Percentiles rank a stretch among this genome's conserved stretches.
Evolutionary conservation across 108 stramenopile genomes (phyloP).

Genomic region (Nitzschia inconspicua): DNA sequence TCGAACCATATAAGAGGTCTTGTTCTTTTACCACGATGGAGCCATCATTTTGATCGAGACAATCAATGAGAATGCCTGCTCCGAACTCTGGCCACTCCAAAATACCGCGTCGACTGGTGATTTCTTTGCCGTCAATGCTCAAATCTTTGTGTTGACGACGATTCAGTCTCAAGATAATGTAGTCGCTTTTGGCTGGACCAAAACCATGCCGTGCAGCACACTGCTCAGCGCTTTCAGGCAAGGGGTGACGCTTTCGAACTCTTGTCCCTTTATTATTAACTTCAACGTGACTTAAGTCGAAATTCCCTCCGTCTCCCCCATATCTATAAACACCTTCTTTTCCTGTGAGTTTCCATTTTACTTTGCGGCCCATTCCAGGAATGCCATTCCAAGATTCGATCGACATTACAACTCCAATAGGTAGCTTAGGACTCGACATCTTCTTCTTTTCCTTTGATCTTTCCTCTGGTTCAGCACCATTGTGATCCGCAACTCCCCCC

Average conservation of each 20-base stretch:
- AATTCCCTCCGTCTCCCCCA: slow-evolving; percentile 87
- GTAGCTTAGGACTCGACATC: slow-evolving; percentile 60
- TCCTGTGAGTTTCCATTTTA: slow-evolving; percentile 81
- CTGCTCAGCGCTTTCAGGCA: slow-evolving; percentile 78
- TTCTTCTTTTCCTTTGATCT: slow-evolving; percentile 56
- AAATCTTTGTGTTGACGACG: neutral
- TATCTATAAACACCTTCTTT: slow-evolving; percentile 79
- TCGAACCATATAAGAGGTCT: slow-evolving; percentile 66
- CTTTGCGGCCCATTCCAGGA: slow-evolving; percentile 63
- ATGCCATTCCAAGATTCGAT: slow-evolving; percentile 78
- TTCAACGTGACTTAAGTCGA: slow-evolving; percentile 83
- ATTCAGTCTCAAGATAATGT: slow-evolving; percentile 57
- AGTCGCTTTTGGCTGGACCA: slow-evolving; percentile 47
- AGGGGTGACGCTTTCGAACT: slow-evolving; percentile 62
- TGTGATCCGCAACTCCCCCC: neutral
- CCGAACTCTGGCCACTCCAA: slow-evolving; percentile 89
- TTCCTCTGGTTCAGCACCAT: neutral
- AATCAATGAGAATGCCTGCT: slow-evolving; percentile 62
- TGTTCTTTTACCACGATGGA: slow-evolving; percentile 60
- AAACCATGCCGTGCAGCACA: slow-evolving; percentile 83
- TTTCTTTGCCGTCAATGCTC: neutral
- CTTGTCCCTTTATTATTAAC: slow-evolving; percentile 71
- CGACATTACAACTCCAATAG: slow-evolving; percentile 74
- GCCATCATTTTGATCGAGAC: slow-evolving; percentile 52
- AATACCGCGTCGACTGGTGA: slow-evolving; percentile 45